Conservation (phyloP, 306 rosid species). For the Hippophae tibetana region DNA sequence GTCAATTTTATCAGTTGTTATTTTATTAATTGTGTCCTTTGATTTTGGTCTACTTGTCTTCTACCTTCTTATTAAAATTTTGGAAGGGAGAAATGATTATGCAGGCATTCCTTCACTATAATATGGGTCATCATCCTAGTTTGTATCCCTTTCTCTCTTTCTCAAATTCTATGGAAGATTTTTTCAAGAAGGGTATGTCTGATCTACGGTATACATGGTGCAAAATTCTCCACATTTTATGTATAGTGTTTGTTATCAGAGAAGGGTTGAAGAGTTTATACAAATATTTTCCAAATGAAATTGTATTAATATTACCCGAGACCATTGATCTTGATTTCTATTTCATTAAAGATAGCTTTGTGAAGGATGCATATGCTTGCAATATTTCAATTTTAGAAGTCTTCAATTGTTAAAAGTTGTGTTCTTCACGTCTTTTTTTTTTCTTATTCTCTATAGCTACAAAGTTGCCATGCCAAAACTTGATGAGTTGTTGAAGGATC, state of each 20-base stretch:
- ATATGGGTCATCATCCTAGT: conserved; percentile 62
- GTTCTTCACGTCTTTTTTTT: conserved; percentile 12
- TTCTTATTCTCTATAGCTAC: conserved; percentile 46
- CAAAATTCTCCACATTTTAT: conserved; percentile 98
- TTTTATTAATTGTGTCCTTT: too few species aligned
- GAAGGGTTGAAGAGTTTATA: conserved; percentile 77
- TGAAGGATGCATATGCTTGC: conserved; percentile 58
- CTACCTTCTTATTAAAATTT: too few species aligned
- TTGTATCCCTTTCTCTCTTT: conserved; percentile 47
- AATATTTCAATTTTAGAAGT: not conserved
- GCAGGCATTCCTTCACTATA: too few species aligned
- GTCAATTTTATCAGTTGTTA: too few species aligned
- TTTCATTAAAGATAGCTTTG: conserved; percentile 62
- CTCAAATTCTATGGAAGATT: conserved; percentile 51
- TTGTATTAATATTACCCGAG: conserved; percentile 83
- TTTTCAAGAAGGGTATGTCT: conserved; percentile 57
- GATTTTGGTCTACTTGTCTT: too few species aligned
- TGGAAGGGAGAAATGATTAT: too few species aligned
- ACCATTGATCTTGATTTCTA: conserved; percentile 92
- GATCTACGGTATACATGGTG: conserved; percentile 65
- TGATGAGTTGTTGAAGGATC: conserved; percentile 72
- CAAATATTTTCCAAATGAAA: conserved; percentile 53
- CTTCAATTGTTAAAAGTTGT: conserved; percentile 7
- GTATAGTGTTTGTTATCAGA: conserved; percentile 64
- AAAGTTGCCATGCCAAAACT: conserved; percentile 89